Evolutionary conservation across 1,139 yeast genomes (phyloP), one percentile per base, ranked within the genome.

Genomic region (Lodderomyces metapsilosis): DNA sequence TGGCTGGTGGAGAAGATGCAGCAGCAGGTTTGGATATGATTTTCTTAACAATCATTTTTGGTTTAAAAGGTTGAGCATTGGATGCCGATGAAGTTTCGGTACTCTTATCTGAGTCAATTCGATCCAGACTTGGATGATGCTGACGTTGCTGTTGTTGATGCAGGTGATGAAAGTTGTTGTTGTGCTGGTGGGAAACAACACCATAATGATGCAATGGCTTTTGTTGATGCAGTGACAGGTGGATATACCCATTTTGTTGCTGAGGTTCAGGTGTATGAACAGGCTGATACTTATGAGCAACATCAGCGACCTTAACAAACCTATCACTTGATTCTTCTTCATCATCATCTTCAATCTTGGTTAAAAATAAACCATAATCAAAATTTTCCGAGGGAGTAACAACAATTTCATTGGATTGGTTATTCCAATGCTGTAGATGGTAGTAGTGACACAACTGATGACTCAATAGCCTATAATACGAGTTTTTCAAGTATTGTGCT

Each of bases 401-500:
- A n/a, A 59, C 47, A 8, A 63, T 63, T 35, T 62, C 66, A 41
- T 56, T 57, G 30, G 34, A 22, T n/a, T 47, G 48, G 43, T 55
- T 59, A 43, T 60, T 62, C 58, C 59, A 54, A 42, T 63, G 68
- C 39, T 54, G 56, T 42, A 84, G 58, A 21, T 70, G 65, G 54
- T 84, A 83, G 57, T 82, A 82, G 32, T 81, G 84, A 12, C 89
- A 86, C 24, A 83, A 62, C 48, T 84, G 85, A 57, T 84, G 89
- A 1, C 84, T 73, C 41, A 84, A 60, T 31, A 84, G 62, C 49
- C 91, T 62, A 51, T 79, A 82, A 57, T 81, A 84, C 2, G 88
- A 80, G 57, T 84, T 84, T 70, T 79, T 68, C 21, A 72, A 82
- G 56, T 72, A 62, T 28, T 47, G 52, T 8, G 62, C 54, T 30